Evolutionary conservation across 2,329 filamentous ascomycete species (phyloP).

Genomic region (Ustilaginoidea virens): DNA sequence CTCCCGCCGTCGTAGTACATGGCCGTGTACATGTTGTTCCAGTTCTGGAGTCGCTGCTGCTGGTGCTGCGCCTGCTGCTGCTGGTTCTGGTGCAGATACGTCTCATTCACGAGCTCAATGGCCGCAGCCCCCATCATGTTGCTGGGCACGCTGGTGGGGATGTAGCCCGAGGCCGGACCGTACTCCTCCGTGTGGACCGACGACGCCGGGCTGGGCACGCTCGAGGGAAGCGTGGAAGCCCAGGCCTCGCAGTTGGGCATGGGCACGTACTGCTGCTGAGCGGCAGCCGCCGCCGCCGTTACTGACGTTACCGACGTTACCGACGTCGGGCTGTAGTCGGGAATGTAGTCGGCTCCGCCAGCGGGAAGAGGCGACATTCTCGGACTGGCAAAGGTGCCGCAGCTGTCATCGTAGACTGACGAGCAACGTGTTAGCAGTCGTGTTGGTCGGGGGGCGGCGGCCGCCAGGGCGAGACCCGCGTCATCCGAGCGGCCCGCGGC

Average conservation of each 20-base stretch:
- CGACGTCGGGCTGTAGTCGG: constrained; percentile 20
- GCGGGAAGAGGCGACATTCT: constrained; percentile 29
- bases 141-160: constrained; percentile 32
- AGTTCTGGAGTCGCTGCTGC: constrained; percentile 14
- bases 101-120: constrained; percentile 11
- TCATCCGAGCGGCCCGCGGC: constrained; percentile 5
- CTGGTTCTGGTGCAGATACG: constrained; percentile 15
- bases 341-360: constrained; percentile 24
- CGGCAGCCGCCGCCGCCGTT: too few relatives aligned
- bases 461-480: too few relatives aligned
- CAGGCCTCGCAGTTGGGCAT: constrained; percentile 30
- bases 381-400: constrained; percentile 25
- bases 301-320: too few relatives aligned
- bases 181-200: constrained; percentile 33
- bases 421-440: constrained; percentile 10
- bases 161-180: constrained; percentile 22
- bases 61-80: constrained; percentile 12
- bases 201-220: constrained; percentile 35
- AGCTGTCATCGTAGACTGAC: constrained; percentile 24
- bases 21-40: constrained; percentile 17
- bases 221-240: constrained; percentile 29
- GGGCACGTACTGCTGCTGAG: constrained; percentile 20
- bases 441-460: too few relatives aligned
- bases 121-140: constrained; percentile 18
- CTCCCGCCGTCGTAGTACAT: constrained; percentile 15